Evolutionary conservation across 306 rosid species (phyloP).

Genomic region (Cicer bijugum): DNA sequence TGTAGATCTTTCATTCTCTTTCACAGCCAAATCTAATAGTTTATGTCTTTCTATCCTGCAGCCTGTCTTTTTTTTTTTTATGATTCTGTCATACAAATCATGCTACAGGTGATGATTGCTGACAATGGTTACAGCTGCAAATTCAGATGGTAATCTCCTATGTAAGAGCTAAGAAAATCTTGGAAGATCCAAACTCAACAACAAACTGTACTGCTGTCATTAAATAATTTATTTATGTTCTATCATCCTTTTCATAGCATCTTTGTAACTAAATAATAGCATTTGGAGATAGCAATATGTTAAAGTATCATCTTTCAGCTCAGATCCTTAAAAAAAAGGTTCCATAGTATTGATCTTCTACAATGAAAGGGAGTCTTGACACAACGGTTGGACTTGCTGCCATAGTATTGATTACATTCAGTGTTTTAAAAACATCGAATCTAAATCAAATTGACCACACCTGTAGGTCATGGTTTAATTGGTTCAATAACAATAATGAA

Average conservation of each 20-base stretch:
- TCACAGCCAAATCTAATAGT: conserved; percentile 22
- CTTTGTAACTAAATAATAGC: conserved; percentile 8
- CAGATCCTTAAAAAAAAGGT: neutral
- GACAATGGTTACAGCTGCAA: conserved; percentile 14
- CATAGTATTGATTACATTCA: no score
- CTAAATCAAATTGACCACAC: no score
- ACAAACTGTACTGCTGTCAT: conserved; percentile 21
- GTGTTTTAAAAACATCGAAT: no score
- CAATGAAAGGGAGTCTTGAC: conserved; percentile 2
- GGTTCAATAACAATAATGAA: no score
- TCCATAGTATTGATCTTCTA: conserved; percentile 6
- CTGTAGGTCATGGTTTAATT: no score
- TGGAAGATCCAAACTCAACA: neutral
- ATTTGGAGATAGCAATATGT: conserved; percentile 9
- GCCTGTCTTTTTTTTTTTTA: conserved; percentile 11
- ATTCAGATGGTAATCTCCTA: conserved; percentile 29
- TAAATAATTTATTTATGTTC: neutral
- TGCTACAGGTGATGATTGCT: conserved; percentile 2
- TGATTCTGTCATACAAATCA: conserved; percentile 32
- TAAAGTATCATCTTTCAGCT: conserved; percentile 7
- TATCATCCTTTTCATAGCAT: neutral
- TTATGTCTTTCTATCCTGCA: neutral
- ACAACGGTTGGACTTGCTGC: no score
- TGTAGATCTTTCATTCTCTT: conserved; percentile 26
- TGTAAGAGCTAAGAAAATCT: conserved; percentile 23